Percentiles rank a stretch among this genome's conserved stretches.
Conservation (phyloP, 1,284 basidiomycete genomes). For the Sparassis latifolia region DNA sequence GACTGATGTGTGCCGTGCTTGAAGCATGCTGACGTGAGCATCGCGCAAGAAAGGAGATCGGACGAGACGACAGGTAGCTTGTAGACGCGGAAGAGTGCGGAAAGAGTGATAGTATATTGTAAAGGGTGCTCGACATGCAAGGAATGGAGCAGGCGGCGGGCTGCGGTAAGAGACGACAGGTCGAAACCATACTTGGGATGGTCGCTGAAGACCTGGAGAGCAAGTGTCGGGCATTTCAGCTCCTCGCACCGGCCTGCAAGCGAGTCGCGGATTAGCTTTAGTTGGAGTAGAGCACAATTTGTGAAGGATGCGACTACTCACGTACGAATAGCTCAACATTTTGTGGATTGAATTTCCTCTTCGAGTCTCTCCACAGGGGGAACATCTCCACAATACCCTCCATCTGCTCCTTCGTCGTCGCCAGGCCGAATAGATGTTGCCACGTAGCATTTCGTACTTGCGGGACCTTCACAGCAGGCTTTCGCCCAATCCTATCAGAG, state of each 20-base stretch:
- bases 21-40: conserved; percentile 50
- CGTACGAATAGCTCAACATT: conserved; percentile 42
- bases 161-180: conserved; percentile 43
- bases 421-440: conserved; percentile 43
- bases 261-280: background rate
- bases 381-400: conserved; percentile 37
- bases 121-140: conserved; percentile 42
- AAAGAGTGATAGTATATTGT: conserved; percentile 37
- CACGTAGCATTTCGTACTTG: conserved; percentile 32
- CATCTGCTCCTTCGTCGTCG: conserved; percentile 40
- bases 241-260: conserved; percentile 54
- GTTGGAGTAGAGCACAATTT: background rate
- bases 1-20: conserved; percentile 29
- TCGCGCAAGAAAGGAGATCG: conserved; percentile 51
- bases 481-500: conserved; percentile 17
- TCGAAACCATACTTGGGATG: conserved; percentile 53
- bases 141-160: conserved; percentile 37
- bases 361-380: conserved; percentile 39
- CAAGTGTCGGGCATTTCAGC: conserved; percentile 46
- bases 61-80: conserved; percentile 42
- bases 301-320: conserved; percentile 27
- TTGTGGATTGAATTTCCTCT: conserved; percentile 31
- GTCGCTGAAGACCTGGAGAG: conserved; percentile 54
- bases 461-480: conserved; percentile 9
- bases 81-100: conserved; percentile 48